Evolutionary conservation across 2,329 filamentous ascomycete genomes (phyloP).

Genomic region (Claviceps quebecensis): DNA sequence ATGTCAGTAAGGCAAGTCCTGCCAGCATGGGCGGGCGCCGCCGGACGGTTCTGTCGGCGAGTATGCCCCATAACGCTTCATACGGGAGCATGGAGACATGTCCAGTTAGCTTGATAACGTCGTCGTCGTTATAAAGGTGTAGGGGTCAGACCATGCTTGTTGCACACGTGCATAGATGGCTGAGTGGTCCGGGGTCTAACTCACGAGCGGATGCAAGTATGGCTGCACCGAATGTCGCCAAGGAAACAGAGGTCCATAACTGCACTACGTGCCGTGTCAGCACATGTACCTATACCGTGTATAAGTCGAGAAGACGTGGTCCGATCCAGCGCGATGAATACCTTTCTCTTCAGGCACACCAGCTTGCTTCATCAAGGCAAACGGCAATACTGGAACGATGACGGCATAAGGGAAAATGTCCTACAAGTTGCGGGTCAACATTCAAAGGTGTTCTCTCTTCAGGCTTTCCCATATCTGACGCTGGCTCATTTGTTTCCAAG

Average conservation of each 20-base stretch:
- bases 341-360: conserved; percentile 12
- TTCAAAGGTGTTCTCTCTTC: not conserved
- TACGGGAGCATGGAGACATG: not conserved
- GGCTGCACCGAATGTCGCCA: conserved; percentile 20
- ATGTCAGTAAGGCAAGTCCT: conserved; percentile 17
- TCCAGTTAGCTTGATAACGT: conserved; percentile 1
- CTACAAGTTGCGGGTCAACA: conserved; percentile 6
- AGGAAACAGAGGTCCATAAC: conserved; percentile 22
- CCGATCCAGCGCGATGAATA: not conserved
- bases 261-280: conserved; percentile 11
- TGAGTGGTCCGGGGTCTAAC: not conserved
- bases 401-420: conserved; percentile 23
- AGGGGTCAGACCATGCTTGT: not conserved
- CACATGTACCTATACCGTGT: too few species aligned
- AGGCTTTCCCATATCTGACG: too few species aligned
- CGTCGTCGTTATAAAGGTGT: not conserved
- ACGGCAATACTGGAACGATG: conserved; percentile 20
- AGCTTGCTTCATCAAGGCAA: conserved; percentile 15
- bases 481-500: not conserved
- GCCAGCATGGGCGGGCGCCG: conserved; percentile 20
- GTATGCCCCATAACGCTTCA: conserved; percentile 21
- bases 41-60: conserved; percentile 20
- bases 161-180: not conserved
- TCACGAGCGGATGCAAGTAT: conserved; percentile 18
- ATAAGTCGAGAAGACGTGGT: not conserved